Base-by-base conservation (phyloP, 2,329 filamentous ascomycete species). In the Penicillium sp. region DNA sequence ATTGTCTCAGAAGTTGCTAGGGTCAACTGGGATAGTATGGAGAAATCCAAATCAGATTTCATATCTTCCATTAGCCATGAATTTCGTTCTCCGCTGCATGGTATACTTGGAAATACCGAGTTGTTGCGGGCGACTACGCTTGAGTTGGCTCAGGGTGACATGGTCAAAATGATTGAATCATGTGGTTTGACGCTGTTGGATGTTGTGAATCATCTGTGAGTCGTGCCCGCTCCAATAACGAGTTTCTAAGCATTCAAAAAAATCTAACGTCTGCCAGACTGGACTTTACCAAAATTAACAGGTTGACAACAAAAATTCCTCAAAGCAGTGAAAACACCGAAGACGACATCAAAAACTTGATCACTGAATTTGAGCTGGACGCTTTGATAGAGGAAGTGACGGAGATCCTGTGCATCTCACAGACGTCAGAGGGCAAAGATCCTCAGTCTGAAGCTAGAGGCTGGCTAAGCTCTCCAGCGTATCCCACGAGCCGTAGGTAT, bases 391-490 rank as follows among this genome's bases (percentile, higher is more conserved):
- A 69, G 50, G 60, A 65, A 21, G 60, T 66, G 16, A 54, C 62
- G 3, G 57, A 60, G 8, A 48, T 56, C 6, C 31, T 63, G 78
- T 76, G 0, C 81, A 84, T 0, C 87, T 87, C 56, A 70, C 76
- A 42, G 39, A 42, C 23, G 0, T 85, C 87, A 55, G 85, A 87
- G 58, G 77, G 85, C 34, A 62, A 71, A 0, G 65, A 87, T 0
- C 72, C 78, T 0, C 76, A 80, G 0, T 85, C 10, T 15, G 29
- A 13, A 33, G 29, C 29, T 12, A 10, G 15, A 13, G 29, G 29
- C 29, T 13, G 4, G 12, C 29, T 33, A 5, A 15, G 29, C 12
- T 12, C 15, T 13, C 29, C 29, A 2, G 29, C 29, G 2, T 5
- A 13, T 5, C 15, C 29, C 29, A 13, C 29, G 8, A 33, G 15